Percentiles rank a stretch among this genome's conserved stretches.
phyloP scores from a whole-genome alignment of 192 early-diverging fungal species.

The Diversispora epigaea region DNA sequence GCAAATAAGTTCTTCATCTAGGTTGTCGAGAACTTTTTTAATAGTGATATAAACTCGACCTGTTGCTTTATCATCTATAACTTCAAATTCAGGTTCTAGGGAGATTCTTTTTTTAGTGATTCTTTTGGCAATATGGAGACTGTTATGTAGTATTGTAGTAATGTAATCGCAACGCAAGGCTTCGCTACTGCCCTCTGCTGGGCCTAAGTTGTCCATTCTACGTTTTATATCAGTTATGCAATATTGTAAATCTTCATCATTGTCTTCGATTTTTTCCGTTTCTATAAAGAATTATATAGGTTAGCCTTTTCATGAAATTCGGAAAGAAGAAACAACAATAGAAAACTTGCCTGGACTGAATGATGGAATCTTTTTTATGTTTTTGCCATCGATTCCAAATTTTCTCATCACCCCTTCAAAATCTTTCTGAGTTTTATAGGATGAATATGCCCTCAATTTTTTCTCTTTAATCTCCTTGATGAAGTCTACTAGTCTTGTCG shows the following conservation, averaged over 20 bases:
- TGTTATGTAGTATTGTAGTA: constrained; percentile 3
- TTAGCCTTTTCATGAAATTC: too few relatives aligned
- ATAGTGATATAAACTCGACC: constrained; percentile 3
- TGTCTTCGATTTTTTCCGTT: too few relatives aligned
- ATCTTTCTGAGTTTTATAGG: too few relatives aligned
- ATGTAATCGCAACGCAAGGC: constrained; percentile 16
- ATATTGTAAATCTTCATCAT: neutral
- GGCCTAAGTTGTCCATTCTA: neutral
- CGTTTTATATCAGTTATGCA: neutral
- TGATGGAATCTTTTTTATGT: too few relatives aligned
- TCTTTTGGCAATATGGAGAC: neutral
- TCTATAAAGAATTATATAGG: too few relatives aligned
- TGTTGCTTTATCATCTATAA: constrained; percentile 3
- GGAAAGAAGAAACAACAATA: too few relatives aligned
- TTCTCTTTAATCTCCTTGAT: neutral
- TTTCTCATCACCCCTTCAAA: too few relatives aligned
- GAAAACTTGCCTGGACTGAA: too few relatives aligned
- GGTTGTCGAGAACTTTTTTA: too few relatives aligned
- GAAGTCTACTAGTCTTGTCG: neutral
- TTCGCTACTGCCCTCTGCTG: constrained; percentile 2
- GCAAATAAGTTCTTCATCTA: constrained; percentile 23
- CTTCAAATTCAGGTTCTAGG: constrained; percentile 18
- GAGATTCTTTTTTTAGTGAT: constrained; percentile 2
- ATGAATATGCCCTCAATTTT: neutral
- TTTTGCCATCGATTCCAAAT: too few relatives aligned